Evolutionary conservation across 768 basidiomycete genomes (phyloP).

Genomic region (Arthromyces matolae): DNA sequence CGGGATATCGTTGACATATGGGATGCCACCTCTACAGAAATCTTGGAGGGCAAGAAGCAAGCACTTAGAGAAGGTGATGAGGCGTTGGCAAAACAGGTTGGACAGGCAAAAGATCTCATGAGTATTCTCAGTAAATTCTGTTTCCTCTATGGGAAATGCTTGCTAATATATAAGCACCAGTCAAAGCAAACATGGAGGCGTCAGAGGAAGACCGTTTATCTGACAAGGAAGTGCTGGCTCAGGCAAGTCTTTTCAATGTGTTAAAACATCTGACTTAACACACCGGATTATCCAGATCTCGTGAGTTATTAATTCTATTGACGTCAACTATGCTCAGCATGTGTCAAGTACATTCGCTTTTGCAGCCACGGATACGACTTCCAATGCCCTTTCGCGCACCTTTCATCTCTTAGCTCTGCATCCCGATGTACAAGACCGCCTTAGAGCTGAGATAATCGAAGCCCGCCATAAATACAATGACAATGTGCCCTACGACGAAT

Average conservation of each 20-base stretch:
- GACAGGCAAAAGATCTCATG: constrained; percentile 9
- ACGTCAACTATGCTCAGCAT: neutral
- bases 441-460: constrained; percentile 36
- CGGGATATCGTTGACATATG: constrained; percentile 9
- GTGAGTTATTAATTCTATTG: constrained; percentile 6
- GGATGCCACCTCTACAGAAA: constrained; percentile 6
- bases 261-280: neutral
- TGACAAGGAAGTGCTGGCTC: constrained; percentile 28
- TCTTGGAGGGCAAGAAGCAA: constrained; percentile 9
- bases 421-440: constrained; percentile 29
- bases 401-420: constrained; percentile 27
- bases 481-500: constrained; percentile 16
- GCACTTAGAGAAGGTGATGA: constrained; percentile 11
- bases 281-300: constrained; percentile 9
- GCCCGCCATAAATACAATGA: constrained; percentile 12
- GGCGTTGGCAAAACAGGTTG: constrained; percentile 7
- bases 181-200: constrained; percentile 28
- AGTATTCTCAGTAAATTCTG: constrained; percentile 11
- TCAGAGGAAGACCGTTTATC: constrained; percentile 25
- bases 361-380: constrained; percentile 33
- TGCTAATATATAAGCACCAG: constrained; percentile 11
- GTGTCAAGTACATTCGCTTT: constrained; percentile 22
- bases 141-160: neutral
- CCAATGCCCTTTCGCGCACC: constrained; percentile 26
- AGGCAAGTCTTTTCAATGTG: constrained; percentile 21